Evolutionary conservation across 176 grass and related monocot species (phyloP).

Genomic region (Calamus simplicifolius): DNA sequence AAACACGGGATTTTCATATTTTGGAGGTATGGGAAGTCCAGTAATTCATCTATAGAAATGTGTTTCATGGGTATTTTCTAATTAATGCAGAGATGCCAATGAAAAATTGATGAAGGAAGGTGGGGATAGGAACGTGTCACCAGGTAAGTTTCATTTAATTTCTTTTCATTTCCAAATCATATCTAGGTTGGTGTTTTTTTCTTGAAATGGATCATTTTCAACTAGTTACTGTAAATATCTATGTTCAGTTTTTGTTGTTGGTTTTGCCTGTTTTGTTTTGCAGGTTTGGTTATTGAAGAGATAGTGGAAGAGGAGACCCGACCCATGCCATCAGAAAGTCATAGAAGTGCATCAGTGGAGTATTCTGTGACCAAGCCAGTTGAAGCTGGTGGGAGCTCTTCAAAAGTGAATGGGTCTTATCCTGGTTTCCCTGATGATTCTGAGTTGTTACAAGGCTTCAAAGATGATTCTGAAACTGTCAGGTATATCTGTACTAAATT

Average conservation of each 20-base stretch:
- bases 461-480: slow-evolving; percentile 36
- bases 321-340: slow-evolving; percentile 28
- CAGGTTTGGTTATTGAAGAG: slow-evolving; percentile 91
- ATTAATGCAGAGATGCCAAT: slow-evolving; percentile 38
- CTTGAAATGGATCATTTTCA: too few relatives aligned
- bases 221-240: too few relatives aligned
- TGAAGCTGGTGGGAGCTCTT: slow-evolving; percentile 33
- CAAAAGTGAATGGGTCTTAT: slow-evolving; percentile 3
- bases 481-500: slow-evolving; percentile 32
- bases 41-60: not conserved
- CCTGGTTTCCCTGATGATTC: slow-evolving; percentile 5
- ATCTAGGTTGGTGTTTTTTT: slow-evolving; percentile 1
- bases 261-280: slow-evolving; percentile 18
- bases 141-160: slow-evolving; percentile 26
- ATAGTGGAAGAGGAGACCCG: slow-evolving; percentile 41
- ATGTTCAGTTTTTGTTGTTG: not conserved
- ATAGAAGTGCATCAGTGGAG: slow-evolving; percentile 35
- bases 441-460: slow-evolving; percentile 31
- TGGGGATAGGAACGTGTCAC: slow-evolving; percentile 23
- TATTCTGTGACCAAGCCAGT: slow-evolving; percentile 38
- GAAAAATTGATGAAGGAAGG: slow-evolving; percentile 36
- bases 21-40: not conserved
- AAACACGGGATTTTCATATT: slow-evolving; percentile 10
- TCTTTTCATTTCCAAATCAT: not conserved
- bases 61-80: not conserved